A percentile compares a stretch with the other conserved stretches of the same genome.
Conservation (phyloP, 352 stramenopile species). For the Aphanomyces astaci region DNA sequence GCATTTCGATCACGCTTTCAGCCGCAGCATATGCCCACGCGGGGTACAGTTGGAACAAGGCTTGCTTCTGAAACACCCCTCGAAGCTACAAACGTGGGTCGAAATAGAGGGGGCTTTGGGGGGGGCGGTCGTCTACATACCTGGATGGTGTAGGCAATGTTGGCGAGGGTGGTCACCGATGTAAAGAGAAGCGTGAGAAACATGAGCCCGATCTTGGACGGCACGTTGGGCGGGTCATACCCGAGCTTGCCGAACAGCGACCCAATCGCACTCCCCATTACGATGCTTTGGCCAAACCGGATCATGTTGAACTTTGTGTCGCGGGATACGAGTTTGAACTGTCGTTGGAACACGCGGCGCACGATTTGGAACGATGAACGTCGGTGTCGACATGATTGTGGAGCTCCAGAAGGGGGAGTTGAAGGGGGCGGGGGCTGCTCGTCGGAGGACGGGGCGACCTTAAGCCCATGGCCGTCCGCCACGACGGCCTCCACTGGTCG, state of each 20-base stretch:
- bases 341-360: conserved; percentile 24
- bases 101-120: background rate
- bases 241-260: conserved; percentile 31
- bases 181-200: conserved; percentile 24
- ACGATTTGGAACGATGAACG: background rate
- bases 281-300: conserved; percentile 42
- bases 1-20: conserved; percentile 10
- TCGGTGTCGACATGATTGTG: background rate
- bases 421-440: background rate
- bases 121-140: background rate
- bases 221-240: background rate
- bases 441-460: background rate
- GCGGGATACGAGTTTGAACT: conserved; percentile 40
- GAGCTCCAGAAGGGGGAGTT: background rate
- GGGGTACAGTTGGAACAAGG: conserved; percentile 10
- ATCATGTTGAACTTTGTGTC: conserved; percentile 49
- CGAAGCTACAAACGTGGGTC: background rate
- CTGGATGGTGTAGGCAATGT: conserved; percentile 21
- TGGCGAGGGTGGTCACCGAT: conserved; percentile 20
- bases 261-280: conserved; percentile 36
- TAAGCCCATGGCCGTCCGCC: background rate
- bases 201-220: conserved; percentile 24
- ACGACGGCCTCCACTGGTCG: background rate
- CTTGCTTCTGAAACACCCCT: conserved; percentile 21
- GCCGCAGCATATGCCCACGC: conserved; percentile 1